Evolutionary conservation across 1,284 basidiomycete species (phyloP), one percentile per base, ranked within the genome.

Genomic region (Takashimella koratensis): DNA sequence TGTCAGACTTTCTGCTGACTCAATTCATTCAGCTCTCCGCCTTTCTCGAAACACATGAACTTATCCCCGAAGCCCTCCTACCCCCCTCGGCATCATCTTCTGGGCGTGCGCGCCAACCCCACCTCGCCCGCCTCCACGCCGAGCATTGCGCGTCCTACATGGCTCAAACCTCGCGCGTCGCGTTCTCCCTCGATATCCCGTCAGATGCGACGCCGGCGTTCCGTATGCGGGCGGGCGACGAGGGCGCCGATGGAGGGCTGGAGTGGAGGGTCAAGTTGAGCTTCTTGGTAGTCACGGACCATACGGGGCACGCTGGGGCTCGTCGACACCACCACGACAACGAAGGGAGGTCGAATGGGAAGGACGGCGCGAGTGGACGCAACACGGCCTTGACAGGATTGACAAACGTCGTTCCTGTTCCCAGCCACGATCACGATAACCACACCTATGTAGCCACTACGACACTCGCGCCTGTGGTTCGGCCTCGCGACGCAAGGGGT

Each of bases 121-220:
- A 60, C 8, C 59, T 76, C 21, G 60, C 69, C 10, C 63, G 87
- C 8, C 79, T 88, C 2, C 89, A 94, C 67, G 88, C 90, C 1
- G 90, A 94, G 67, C 84, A 89, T 56, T 85, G 89, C 62, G 80
- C 84, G 0, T 84, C 86, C 4, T 85, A 90, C 66, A 83, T 86
- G 2, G 75, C 84, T 8, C 83, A 86, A 45, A 84, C 84, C 0
- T 78, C 84, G 2, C 84, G 90, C 25, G 84, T 87, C 39, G 84
- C 87, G 0, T 95, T 95, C 74, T 80, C 86, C 5, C 82, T 96
- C 2, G 90, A 92, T 67, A 93, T 96, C 53, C 92, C 92, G 0
- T 84, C 85, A 1, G 91, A 94, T 58, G 90, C 86, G 0, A 87
- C 87, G 50, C 92, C 92, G 0, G 86, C 84, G 0, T 95, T 95